phyloP scores from a whole-genome alignment of 2,329 filamentous ascomycete species.

The Xylariaceae sp. region DNA sequence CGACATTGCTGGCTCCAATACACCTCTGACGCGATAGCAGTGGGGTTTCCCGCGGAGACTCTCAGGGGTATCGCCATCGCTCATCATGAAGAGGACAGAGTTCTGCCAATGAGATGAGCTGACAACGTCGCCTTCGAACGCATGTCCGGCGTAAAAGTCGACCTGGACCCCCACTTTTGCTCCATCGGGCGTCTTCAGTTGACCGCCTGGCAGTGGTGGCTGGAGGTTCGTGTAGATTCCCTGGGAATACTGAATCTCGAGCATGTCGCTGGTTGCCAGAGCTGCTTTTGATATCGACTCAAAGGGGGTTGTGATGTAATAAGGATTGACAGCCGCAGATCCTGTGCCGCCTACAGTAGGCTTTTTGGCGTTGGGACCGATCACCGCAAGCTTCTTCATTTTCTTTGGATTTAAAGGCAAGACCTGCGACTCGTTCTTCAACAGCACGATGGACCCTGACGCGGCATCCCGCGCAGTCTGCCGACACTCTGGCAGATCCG shows the following conservation, averaged over 20 bases:
- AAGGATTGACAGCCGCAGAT: slow-evolving; percentile 64
- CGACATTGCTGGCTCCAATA: too few relatives aligned
- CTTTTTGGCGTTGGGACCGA: slow-evolving; percentile 63
- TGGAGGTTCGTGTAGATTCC: slow-evolving; percentile 61
- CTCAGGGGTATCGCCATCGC: too few relatives aligned
- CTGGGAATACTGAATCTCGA: slow-evolving; percentile 58
- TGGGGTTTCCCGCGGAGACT: too few relatives aligned
- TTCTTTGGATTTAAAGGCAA: slow-evolving; percentile 48
- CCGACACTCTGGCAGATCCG: too few relatives aligned
- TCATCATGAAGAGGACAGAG: slow-evolving; percentile 64
- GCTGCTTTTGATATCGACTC: slow-evolving; percentile 57
- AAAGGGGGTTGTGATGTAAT: slow-evolving; percentile 62
- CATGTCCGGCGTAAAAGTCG: too few relatives aligned
- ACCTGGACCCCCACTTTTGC: too few relatives aligned
- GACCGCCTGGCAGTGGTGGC: slow-evolving; percentile 56
- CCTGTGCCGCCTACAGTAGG: slow-evolving; percentile 65
- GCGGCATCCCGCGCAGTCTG: slow-evolving; percentile 57
- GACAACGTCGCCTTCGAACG: slow-evolving; percentile 53
- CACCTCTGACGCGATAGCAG: too few relatives aligned
- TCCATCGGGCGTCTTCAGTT: too few relatives aligned
- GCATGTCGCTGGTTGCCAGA: too few relatives aligned
- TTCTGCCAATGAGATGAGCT: slow-evolving; percentile 56
- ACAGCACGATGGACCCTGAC: slow-evolving; percentile 56
- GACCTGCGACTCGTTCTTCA: slow-evolving; percentile 59
- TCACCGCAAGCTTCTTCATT: slow-evolving; percentile 58